These are phyloP conservation scores for Leersia perrieri DNA, from an alignment of 176 grass and related monocot species.

Conservation along the genomic window DNA sequence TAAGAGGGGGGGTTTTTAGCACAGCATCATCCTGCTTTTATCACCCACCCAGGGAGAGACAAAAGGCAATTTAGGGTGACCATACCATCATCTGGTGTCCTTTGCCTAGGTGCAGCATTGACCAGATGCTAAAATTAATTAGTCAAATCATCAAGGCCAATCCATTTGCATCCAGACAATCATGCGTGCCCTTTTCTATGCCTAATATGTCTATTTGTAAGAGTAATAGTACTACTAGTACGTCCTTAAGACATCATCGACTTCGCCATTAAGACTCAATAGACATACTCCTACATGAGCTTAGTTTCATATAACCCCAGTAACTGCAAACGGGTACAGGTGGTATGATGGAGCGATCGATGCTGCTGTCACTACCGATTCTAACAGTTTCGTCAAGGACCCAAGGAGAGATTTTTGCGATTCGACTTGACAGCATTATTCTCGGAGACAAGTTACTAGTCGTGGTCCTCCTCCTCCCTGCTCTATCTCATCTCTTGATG, in stretches of 20 bases:
- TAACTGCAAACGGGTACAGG: background rate
- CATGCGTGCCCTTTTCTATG: background rate
- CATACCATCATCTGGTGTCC: conserved; percentile 21
- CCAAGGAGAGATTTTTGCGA: conserved; percentile 11
- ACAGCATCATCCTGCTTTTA: conserved; percentile 28
- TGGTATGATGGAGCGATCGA: conserved; percentile 23
- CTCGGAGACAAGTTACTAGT: conserved; percentile 23
- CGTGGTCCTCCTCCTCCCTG: background rate
- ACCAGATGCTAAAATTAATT: conserved; percentile 24
- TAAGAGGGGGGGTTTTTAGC: conserved; percentile 18
- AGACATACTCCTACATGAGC: background rate
- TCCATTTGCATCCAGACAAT: background rate
- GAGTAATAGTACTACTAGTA: background rate
- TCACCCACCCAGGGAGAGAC: conserved; percentile 5
- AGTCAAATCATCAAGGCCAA: conserved; percentile 13
- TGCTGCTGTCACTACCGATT: conserved; percentile 10
- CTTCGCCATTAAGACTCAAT: background rate
- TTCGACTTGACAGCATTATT: conserved; percentile 52
- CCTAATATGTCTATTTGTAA: conserved; percentile 5
- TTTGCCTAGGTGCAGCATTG: conserved; percentile 27
- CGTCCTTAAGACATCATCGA: conserved; percentile 1
- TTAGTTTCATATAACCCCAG: too few relatives aligned
- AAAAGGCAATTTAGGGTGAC: conserved; percentile 30
- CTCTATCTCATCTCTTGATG: background rate
- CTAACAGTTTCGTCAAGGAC: conserved; percentile 14